Evolutionary conservation across 306 rosid genomes (phyloP).

Genomic region (Styphnolobium japonicum): DNA sequence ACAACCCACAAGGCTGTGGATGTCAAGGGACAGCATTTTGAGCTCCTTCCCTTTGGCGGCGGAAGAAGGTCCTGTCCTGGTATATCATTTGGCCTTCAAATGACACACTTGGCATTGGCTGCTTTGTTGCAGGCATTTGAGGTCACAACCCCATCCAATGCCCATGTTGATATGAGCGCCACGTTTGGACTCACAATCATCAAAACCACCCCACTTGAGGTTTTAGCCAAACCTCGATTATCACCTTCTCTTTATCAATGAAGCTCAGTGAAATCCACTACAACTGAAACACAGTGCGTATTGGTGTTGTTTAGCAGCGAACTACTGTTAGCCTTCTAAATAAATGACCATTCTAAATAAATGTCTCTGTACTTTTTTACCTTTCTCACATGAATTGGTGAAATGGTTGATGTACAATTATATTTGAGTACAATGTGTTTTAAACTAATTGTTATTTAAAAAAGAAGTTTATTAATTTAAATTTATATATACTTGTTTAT

Average conservation of each 20-base stretch:
- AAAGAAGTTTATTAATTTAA: too few relatives aligned
- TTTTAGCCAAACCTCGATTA: constrained; percentile 20
- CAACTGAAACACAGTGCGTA: neutral
- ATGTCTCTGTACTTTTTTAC: neutral
- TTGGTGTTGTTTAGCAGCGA: too few relatives aligned
- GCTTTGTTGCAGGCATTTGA: constrained; percentile 52
- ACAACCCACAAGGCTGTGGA: constrained; percentile 43
- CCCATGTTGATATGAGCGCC: constrained; percentile 47
- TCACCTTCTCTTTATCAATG: neutral
- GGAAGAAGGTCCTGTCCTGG: constrained; percentile 70
- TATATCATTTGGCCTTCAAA: constrained; percentile 31
- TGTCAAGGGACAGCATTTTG: constrained; percentile 45
- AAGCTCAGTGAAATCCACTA: neutral
- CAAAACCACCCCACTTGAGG: constrained; percentile 23
- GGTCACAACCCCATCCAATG: constrained; percentile 17
- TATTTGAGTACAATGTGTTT: too few relatives aligned
- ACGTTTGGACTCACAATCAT: constrained; percentile 28
- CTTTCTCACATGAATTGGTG: too few relatives aligned
- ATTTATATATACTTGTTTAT: too few relatives aligned
- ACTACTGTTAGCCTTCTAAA: too few relatives aligned
- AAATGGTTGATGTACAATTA: too few relatives aligned
- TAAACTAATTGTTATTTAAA: too few relatives aligned
- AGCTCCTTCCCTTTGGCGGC: constrained; percentile 52
- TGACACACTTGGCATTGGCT: constrained; percentile 39
- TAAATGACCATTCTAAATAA: neutral